Percentiles rank a stretch among this genome's conserved stretches.
Conservation (phyloP, 805 yeast species). For the Candida insectalens region DNA sequence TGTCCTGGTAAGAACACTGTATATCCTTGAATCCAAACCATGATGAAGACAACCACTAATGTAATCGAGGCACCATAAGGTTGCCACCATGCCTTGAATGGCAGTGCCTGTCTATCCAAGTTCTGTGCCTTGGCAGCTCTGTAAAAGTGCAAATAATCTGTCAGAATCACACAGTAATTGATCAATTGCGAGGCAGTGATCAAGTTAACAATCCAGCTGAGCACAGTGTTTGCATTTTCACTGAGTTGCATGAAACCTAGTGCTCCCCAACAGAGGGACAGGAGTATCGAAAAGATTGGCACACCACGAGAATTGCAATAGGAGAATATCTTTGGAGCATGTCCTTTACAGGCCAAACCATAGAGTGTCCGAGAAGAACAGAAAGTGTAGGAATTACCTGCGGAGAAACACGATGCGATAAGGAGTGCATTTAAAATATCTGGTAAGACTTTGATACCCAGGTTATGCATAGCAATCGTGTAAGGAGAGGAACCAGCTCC, state of each 20-base stretch:
- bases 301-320: conserved; percentile 61
- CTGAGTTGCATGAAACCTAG: conserved; percentile 59
- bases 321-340: conserved; percentile 60
- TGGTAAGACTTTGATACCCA: conserved; percentile 59
- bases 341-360: conserved; percentile 60
- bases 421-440: conserved; percentile 68
- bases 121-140: conserved; percentile 48
- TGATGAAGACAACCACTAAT: conserved; percentile 13
- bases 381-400: conserved; percentile 73
- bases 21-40: conserved; percentile 40
- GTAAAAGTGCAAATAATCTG: conserved; percentile 53
- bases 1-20: conserved; percentile 48
- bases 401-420: conserved; percentile 65
- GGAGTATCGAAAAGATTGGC: conserved; percentile 53
- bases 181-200: conserved; percentile 62
- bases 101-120: conserved; percentile 32
- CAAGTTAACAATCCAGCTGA: conserved; percentile 64
- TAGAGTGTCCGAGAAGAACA: conserved; percentile 59
- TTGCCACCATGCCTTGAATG: conserved; percentile 38
- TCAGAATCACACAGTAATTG: conserved; percentile 48
- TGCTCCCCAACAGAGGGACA: conserved; percentile 52
- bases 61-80: conserved; percentile 18
- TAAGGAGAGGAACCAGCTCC: conserved; percentile 59
- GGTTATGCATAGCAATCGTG: conserved; percentile 66
- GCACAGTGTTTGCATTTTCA: conserved; percentile 50